Evolutionary conservation across 129 eudicot genomes (phyloP), one percentile per base, ranked within the genome.

Genomic region (Oenanthe sinensis): DNA sequence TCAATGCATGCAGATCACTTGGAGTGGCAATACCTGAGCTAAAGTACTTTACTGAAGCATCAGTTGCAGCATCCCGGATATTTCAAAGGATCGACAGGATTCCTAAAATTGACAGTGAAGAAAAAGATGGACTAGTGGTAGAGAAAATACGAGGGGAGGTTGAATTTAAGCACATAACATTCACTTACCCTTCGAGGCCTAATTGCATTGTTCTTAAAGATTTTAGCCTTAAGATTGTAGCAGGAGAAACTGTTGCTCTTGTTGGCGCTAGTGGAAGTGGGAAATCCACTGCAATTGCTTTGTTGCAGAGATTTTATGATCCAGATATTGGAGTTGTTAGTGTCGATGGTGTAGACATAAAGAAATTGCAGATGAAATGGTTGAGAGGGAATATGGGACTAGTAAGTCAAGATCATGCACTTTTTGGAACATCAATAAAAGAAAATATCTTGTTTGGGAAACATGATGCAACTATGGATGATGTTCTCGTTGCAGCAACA

Each of bases 261-360:
- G 97, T 95, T 71, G 98, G 98, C 0, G 93, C 96, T 22, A 95
- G 98, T 49, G 98, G 98, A 19, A 91, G 98, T 72, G 98, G 98
- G 12, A 95, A 95, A 81, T 95, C 98, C 0, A 91, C 98, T 1
- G 98, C 97, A 11, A 90, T 95, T 42, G 91, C 97, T 17, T 84
- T 95, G 79, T 71, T 91, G 17, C 98, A 91, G 79, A 68, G 97
- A 58, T 91, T 91, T 79, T 95, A 95, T 42, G 85, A 95, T 72
- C 92, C 89, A 0, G 85, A 82, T 74, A 33, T 70, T 42, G 98
- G 98, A 74, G 40, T 80, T 67, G 87, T 95, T 50, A 84, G 85
- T 46, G 85, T 95, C 28, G 97, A 95, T 85, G 96, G 97, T 16
- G 79, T 87, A 20, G 94, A 91, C 77, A 91, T 95, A 69, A 87